phyloP scores from a whole-genome alignment of 1,284 basidiomycete species.

The Prillingera fragicola region DNA sequence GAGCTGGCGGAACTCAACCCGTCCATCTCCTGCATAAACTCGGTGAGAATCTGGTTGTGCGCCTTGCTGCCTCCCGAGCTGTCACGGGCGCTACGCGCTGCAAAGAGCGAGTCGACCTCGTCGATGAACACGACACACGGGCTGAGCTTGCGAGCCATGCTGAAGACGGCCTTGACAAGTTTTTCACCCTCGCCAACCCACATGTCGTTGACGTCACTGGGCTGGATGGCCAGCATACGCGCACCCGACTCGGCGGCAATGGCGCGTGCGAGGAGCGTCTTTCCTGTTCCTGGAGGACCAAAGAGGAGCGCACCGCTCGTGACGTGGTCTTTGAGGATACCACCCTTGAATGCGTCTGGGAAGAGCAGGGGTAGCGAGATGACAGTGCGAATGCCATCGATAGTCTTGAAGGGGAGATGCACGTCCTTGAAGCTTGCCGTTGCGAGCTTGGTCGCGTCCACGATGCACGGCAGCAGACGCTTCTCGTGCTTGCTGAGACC shows the following conservation, averaged over 20 bases:
- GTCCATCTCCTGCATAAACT: slow-evolving; percentile 99
- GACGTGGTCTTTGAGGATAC: slow-evolving; percentile 81
- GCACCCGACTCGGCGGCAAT: slow-evolving; percentile 86
- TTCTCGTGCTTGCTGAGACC: slow-evolving; percentile 72
- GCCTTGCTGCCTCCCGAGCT: slow-evolving; percentile 70
- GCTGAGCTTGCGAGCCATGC: slow-evolving; percentile 75
- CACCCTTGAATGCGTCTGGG: slow-evolving; percentile 81
- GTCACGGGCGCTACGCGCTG: slow-evolving; percentile 75
- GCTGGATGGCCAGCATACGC: slow-evolving; percentile 69
- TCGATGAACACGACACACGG: slow-evolving; percentile 95
- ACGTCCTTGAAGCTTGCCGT: slow-evolving; percentile 78
- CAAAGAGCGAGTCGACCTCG: slow-evolving; percentile 90
- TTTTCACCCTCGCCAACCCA: slow-evolving; percentile 95
- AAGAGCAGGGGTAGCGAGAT: slow-evolving; percentile 86
- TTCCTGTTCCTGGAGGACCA: slow-evolving; percentile 84
- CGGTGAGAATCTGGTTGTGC: slow-evolving; percentile 59
- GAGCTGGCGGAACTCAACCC: slow-evolving; percentile 62
- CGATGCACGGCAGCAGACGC: slow-evolving; percentile 71
- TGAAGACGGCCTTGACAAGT: slow-evolving; percentile 84
- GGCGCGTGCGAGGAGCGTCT: slow-evolving; percentile 82
- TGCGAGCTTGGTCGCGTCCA: slow-evolving; percentile 61
- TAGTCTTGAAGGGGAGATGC: slow-evolving; percentile 76
- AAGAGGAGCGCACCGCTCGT: slow-evolving; percentile 84
- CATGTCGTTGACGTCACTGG: slow-evolving; percentile 52
- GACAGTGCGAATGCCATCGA: slow-evolving; percentile 81